Percentiles rank a stretch among this genome's conserved stretches.
These are phyloP conservation scores for Sclerotinia subarctica DNA, from an alignment of 2,329 filamentous ascomycete species.

Conservation along the genomic window DNA sequence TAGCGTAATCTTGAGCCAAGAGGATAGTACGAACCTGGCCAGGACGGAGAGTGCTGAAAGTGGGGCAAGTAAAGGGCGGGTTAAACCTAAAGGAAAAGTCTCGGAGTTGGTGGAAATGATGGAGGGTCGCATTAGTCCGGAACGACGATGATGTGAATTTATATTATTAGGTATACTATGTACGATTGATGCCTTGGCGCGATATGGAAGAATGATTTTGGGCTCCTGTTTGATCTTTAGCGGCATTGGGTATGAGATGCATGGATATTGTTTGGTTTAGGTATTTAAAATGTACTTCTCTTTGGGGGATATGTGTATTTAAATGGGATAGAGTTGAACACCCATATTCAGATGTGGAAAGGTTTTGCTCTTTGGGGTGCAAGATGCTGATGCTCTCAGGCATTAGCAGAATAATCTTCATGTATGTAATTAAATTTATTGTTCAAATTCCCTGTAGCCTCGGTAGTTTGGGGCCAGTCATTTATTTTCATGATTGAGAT, in stretches of 20 bases:
- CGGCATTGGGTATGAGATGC: conserved; percentile 12
- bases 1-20: conserved; percentile 21
- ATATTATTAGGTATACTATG: neutral
- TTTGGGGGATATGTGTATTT: neutral
- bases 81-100: conserved; percentile 28
- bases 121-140: conserved; percentile 24
- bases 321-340: neutral
- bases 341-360: neutral
- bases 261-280: neutral
- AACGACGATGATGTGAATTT: conserved; percentile 28
- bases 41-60: conserved; percentile 17
- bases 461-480: no score
- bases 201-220: neutral
- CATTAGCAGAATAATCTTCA: neutral
- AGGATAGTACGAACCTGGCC: conserved; percentile 4
- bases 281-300: neutral
- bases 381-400: neutral
- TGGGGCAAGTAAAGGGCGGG: conserved; percentile 22
- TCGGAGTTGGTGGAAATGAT: conserved; percentile 34
- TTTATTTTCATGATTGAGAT: no score
- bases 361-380: neutral
- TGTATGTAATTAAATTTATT: conserved; percentile 1
- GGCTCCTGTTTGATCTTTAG: neutral
- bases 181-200: conserved; percentile 4
- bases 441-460: no score